Evolutionary conservation across 345 rosid species (phyloP).

Genomic region (Arabidopsis suecica): DNA sequence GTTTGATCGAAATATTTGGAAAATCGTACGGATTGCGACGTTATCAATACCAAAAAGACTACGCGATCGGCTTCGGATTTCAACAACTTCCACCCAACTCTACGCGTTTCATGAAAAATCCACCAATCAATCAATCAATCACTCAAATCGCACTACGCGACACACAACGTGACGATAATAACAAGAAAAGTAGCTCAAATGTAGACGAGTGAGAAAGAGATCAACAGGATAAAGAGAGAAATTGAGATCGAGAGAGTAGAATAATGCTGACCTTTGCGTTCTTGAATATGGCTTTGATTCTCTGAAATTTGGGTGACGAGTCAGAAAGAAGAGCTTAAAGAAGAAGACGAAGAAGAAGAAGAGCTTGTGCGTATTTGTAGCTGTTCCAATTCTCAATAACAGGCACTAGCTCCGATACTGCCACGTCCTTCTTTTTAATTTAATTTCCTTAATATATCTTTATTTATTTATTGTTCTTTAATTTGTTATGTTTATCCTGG

Average conservation of each 20-base stretch:
- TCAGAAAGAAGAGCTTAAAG: constrained; percentile 5
- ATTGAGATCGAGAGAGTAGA: constrained; percentile 18
- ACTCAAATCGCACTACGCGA: constrained; percentile 25
- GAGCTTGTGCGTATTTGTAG: constrained; percentile 39
- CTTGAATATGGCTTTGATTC: constrained; percentile 21
- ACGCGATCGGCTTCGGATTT: constrained; percentile 55
- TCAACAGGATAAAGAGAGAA: not conserved
- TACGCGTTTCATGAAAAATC: constrained; percentile 25
- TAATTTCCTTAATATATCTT: constrained; percentile 1
- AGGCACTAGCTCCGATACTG: constrained; percentile 17
- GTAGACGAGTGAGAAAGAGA: constrained; percentile 24
- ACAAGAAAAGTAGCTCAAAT: constrained; percentile 32
- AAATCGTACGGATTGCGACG: constrained; percentile 23
- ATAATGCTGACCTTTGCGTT: constrained; percentile 39
- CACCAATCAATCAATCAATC: constrained; percentile 21
- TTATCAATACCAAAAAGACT: constrained; percentile 1
- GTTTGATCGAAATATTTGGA: constrained; percentile 36
- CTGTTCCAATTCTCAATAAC: constrained; percentile 34
- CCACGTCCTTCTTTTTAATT: constrained; percentile 28
- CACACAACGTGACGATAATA: constrained; percentile 14
- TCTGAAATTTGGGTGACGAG: constrained; percentile 14
- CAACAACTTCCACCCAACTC: constrained; percentile 37
- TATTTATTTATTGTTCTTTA: constrained; percentile 15
- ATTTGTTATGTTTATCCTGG: constrained; percentile 18
- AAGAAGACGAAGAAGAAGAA: not conserved